These are phyloP conservation scores for Pseudocohnilembus persalinus DNA, from an alignment of 169 alveolate genomes.

Conservation along the genomic window DNA sequence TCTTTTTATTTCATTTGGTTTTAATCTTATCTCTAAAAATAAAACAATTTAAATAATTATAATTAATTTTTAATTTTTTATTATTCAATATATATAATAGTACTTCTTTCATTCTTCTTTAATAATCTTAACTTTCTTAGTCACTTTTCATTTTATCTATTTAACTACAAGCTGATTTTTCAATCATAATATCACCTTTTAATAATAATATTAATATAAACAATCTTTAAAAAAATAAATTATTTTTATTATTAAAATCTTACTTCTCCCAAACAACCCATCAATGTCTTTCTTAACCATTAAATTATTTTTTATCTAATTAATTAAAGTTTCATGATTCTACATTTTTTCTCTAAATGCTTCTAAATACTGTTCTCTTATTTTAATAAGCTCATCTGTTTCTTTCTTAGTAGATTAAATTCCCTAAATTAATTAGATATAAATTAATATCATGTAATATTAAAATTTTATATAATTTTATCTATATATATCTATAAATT, in stretches of 20 bases:
- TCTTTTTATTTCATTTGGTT: slow-evolving; percentile 5
- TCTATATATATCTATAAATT: slow-evolving; percentile 2
- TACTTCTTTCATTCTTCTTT: not conserved
- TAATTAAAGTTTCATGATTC: not conserved
- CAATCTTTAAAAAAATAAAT: too few relatives aligned
- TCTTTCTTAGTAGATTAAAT: slow-evolving; percentile 20
- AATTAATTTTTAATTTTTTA: slow-evolving; percentile 10
- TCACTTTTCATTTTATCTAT: not conserved
- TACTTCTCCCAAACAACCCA: slow-evolving; percentile 1
- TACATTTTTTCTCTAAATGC: slow-evolving; percentile 8
- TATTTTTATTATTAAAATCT: too few relatives aligned
- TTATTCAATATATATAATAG: not conserved
- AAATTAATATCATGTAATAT: not conserved
- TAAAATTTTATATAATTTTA: slow-evolving; percentile 15
- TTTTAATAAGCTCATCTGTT: slow-evolving; percentile 17
- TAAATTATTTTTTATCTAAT: not conserved
- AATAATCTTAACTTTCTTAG: not conserved
- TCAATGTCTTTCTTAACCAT: not conserved
- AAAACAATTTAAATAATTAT: not conserved
- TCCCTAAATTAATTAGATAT: slow-evolving; percentile 9
- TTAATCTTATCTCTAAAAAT: not conserved
- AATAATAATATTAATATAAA: slow-evolving; percentile 1
- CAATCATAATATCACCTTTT: not conserved
- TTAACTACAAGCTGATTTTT: not conserved
- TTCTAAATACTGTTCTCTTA: slow-evolving; percentile 3